Percentiles rank a stretch among this genome's conserved stretches.
Evolutionary conservation across 352 stramenopile species (phyloP).

Genomic region (Pythium plurisporium): DNA sequence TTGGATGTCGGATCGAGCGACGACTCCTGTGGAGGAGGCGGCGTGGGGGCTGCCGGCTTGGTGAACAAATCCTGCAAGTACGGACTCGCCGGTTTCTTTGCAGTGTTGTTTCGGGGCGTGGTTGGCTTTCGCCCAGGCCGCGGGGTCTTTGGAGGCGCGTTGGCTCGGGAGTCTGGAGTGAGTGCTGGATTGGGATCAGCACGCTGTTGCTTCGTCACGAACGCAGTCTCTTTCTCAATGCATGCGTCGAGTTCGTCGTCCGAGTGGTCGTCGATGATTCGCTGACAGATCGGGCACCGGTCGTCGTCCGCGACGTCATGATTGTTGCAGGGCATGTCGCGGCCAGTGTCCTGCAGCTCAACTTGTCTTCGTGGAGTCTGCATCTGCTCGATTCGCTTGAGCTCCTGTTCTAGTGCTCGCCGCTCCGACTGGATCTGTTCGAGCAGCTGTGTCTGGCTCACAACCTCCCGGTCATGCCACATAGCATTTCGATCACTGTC

Average conservation of each 20-base stretch:
- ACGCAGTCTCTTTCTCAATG: conserved; percentile 44
- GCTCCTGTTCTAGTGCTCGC: conserved; percentile 38
- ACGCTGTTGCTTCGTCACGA: background rate
- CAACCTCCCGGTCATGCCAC: background rate
- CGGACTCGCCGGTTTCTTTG: conserved; percentile 14
- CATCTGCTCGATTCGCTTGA: conserved; percentile 24
- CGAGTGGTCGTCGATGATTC: conserved; percentile 51
- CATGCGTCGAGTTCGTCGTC: conserved; percentile 52
- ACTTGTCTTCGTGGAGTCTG: conserved; percentile 2
- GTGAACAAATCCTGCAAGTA: conserved; percentile 8
- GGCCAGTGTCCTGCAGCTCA: background rate
- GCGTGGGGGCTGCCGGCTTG: background rate
- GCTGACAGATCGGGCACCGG: conserved; percentile 46
- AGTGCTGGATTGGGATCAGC: background rate
- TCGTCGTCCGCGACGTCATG: conserved; percentile 24
- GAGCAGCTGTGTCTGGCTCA: background rate
- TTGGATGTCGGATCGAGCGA: background rate
- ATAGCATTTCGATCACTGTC: too few species aligned
- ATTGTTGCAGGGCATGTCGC: background rate
- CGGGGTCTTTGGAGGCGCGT: background rate
- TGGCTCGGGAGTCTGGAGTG: background rate
- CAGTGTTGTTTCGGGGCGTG: background rate
- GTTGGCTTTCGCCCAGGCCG: background rate
- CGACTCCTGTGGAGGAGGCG: background rate
- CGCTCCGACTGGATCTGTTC: conserved; percentile 26